These are phyloP conservation scores for Boletus tomentosulus DNA, from an alignment of 768 basidiomycete species.

Conservation along the genomic window DNA sequence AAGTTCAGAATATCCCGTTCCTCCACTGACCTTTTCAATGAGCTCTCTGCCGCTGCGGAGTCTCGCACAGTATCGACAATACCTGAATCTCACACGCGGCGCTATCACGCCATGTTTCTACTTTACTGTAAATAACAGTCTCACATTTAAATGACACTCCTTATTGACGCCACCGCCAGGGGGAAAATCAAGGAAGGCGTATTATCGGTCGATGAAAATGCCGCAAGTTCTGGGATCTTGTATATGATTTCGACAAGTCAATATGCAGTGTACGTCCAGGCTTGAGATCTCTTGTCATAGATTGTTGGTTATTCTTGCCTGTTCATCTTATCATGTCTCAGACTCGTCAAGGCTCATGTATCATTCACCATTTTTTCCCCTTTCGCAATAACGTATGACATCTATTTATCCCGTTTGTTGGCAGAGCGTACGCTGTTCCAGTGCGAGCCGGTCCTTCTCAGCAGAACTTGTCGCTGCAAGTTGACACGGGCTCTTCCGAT, in stretches of 20 bases:
- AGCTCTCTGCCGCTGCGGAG: background rate
- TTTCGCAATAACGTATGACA: background rate
- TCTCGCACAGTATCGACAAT: slow-evolving; percentile 1
- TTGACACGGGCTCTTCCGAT: slow-evolving; percentile 83
- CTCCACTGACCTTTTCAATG: slow-evolving; percentile 10
- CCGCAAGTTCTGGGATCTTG: slow-evolving; percentile 53
- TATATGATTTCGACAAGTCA: slow-evolving; percentile 49
- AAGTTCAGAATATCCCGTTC: background rate
- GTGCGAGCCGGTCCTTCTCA: slow-evolving; percentile 46
- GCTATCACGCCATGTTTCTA: slow-evolving; percentile 6
- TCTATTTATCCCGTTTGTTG: background rate
- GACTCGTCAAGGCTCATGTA: background rate
- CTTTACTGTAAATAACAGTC: background rate
- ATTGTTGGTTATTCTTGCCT: background rate
- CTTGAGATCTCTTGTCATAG: background rate
- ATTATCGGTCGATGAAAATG: slow-evolving; percentile 37
- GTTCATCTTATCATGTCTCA: background rate
- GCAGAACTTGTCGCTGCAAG: slow-evolving; percentile 59
- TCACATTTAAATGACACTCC: slow-evolving; percentile 10
- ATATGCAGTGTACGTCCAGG: slow-evolving; percentile 48
- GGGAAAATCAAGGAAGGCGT: slow-evolving; percentile 11
- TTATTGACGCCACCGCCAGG: slow-evolving; percentile 3
- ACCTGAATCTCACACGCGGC: slow-evolving; percentile 21
- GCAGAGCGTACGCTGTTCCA: slow-evolving; percentile 64
- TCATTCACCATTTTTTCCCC: background rate